Evolutionary conservation across 495 filamentous ascomycete species (phyloP).

Genomic region (Aspergillus cavernicola): DNA sequence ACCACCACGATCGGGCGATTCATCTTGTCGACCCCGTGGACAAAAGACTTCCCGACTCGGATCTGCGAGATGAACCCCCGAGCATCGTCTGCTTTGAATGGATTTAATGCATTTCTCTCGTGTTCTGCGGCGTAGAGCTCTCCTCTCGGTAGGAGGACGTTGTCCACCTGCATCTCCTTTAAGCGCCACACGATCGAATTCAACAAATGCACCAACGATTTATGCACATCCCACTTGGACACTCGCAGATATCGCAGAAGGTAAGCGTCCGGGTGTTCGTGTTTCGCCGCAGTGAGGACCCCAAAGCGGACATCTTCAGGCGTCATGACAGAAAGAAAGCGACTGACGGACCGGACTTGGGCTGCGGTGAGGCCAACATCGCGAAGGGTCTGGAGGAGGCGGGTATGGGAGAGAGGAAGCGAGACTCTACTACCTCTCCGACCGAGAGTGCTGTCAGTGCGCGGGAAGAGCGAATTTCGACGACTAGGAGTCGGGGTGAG

Average conservation of each 20-base stretch:
- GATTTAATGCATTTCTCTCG: constrained; percentile 37
- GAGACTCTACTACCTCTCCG: not conserved
- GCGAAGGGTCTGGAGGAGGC: constrained; percentile 10
- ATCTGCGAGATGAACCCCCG: constrained; percentile 74
- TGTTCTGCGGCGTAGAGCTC: constrained; percentile 59
- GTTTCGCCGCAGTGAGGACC: constrained; percentile 26
- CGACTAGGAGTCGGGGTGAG: not conserved
- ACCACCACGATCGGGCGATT: constrained; percentile 78
- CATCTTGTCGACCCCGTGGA: constrained; percentile 76
- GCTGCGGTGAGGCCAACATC: constrained; percentile 19
- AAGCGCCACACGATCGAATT: constrained; percentile 79
- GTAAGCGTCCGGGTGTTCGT: constrained; percentile 71
- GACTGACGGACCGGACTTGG: constrained; percentile 23
- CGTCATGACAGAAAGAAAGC: constrained; percentile 18
- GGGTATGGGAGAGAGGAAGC: not conserved
- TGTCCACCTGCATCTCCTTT: constrained; percentile 72
- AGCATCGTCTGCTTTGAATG: constrained; percentile 50
- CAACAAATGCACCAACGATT: constrained; percentile 83
- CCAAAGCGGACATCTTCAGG: constrained; percentile 26
- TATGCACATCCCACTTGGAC: constrained; percentile 86
- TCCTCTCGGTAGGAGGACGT: constrained; percentile 69
- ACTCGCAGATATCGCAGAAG: constrained; percentile 81
- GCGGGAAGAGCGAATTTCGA: constrained; percentile 5
- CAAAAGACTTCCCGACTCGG: constrained; percentile 78
- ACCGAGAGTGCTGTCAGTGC: not conserved